Base-by-base conservation (phyloP, 2,329 filamentous ascomycete genomes). In the Aureobasidium lini region DNA sequence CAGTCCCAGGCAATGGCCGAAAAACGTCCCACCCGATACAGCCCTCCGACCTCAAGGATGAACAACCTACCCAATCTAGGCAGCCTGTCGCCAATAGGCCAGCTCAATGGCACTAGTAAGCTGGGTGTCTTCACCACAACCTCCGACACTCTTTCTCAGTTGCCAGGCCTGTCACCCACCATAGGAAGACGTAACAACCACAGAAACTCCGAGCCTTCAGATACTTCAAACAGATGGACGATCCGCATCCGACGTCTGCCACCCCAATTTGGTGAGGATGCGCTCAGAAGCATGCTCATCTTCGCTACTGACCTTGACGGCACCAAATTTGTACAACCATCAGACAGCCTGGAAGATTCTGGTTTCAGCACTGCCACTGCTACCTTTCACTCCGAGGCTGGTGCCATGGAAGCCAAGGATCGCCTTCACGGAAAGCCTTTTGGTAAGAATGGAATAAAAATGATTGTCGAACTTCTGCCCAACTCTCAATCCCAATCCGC, bases 371-470 rank as follows among this genome's bases (percentile, higher is more conserved):
- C 78, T 52, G 84, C 83, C 40, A 72, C 85, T 63, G 84, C 83
- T 42, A 77, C 78, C 49, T 86, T 87, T 68, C 76, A 77, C 61
- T 79, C 81, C 6, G 66, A 80, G 52, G 75, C 77, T 16, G 81
- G 81, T 59, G 84, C 84, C 39, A 76, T 83, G 63, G 82, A 86
- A 67, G 84, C 83, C 48, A 77, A 79, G 62, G 75, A 81, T 37
- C 76, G 83, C 62, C 73, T 87, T 23, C 75, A 86, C 68, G 84
- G 84, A 32, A 86, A 85, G 70, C 78, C 79, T 42, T 85, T 84
- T 68, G 80, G 80, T 13, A 79, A 81, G 52, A 82, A 81, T 57
- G 81, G 85, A 62, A 81, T 82, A 60, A 82, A 76, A 49, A 81
- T 86, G 71, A 76, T 76, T 66, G 80, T 74, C 66, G 79, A 90